Conservation (phyloP, 31 red algal genomes). For the Bonnemaisonia californica region DNA sequence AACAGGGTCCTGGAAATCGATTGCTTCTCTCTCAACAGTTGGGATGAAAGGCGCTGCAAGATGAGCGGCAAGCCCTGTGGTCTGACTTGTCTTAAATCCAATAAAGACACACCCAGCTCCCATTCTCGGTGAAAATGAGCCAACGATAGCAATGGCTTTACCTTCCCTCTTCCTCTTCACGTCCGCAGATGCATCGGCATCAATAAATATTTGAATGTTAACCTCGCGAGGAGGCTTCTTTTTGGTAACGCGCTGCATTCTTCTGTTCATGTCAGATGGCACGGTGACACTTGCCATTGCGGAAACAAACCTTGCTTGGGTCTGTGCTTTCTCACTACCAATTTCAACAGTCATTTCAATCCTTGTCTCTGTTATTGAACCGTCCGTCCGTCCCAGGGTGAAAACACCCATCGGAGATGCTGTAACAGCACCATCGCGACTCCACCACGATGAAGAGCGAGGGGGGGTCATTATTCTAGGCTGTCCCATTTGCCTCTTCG, state of each 20-base stretch:
- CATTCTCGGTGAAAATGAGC: slow-evolving; percentile 47
- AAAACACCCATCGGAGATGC: slow-evolving; percentile 50
- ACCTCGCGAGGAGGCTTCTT: slow-evolving; percentile 56
- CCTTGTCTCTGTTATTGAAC: slow-evolving; percentile 37
- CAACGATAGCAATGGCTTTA: slow-evolving; percentile 16
- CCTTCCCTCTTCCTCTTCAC: neutral
- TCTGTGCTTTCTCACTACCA: slow-evolving; percentile 15
- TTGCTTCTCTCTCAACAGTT: slow-evolving; percentile 83
- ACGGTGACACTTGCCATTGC: slow-evolving; percentile 48
- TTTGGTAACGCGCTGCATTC: slow-evolving; percentile 77
- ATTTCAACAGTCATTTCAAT: slow-evolving; percentile 16
- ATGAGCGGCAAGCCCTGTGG: slow-evolving; percentile 81
- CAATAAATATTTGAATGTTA: slow-evolving; percentile 66
- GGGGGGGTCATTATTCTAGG: slow-evolving; percentile 49
- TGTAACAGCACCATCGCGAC: slow-evolving; percentile 47
- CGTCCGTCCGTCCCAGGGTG: slow-evolving; percentile 28
- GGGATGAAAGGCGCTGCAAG: slow-evolving; percentile 67
- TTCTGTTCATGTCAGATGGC: slow-evolving; percentile 38
- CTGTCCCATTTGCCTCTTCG: slow-evolving; percentile 17
- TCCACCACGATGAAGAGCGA: slow-evolving; percentile 65
- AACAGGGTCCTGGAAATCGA: slow-evolving; percentile 73
- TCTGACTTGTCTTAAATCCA: slow-evolving; percentile 83
- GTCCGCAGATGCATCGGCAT: slow-evolving; percentile 1
- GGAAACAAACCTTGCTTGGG: slow-evolving; percentile 55
- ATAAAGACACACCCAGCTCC: slow-evolving; percentile 77